Base-by-base conservation (phyloP, 768 basidiomycete genomes). In the Cyclocybe aegerita region DNA sequence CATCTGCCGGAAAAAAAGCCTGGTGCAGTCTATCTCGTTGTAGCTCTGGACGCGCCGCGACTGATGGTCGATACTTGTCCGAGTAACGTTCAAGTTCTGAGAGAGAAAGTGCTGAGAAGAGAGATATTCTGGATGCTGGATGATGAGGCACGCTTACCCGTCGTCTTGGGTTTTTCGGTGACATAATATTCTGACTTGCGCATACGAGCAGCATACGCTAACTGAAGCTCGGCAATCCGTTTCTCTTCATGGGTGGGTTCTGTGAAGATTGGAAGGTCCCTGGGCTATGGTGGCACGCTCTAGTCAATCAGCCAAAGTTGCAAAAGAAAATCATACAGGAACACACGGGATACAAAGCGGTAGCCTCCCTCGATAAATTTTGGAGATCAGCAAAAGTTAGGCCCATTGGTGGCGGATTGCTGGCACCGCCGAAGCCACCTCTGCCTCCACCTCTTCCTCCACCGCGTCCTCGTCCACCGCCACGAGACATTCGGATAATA, bases 281-380 rank as follows among this genome's bases (percentile, higher is more conserved):
- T 75, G 23, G 81, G 70, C 90, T 93, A 72, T 46, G 11, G 47
- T 43, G 50, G 34, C 44, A 42, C 33, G 52, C 55, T 55, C 40
- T 48, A 52, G 54, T 53, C 44, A 64, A 65, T 62, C 54, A 58
- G 55, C 59, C 39, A 50, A 46, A 43, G 49, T 49, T 49, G 39
- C 16, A 53, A 38, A 48, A 56, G 33, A 55, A 50, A 39, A 46
- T 52, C 53, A 51, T 48, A 52, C 55, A 58, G 55, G 53, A 64
- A 69, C 88, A 70, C 77, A 91, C 90, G 43, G 91, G 91, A 72
- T 91, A 93, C 64, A 91, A 70, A 29, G 83, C 83, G 36, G 86
- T 85, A 49, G 77, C 85, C 65, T 92, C 91, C 50, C 86, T 75
- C 12, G 88, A 86, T 61, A 92, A 69, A 43, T 81, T 77, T 64